Conservation (phyloP, 1,139 yeast genomes). For the Hemisphaericaspora subhashii region DNA sequence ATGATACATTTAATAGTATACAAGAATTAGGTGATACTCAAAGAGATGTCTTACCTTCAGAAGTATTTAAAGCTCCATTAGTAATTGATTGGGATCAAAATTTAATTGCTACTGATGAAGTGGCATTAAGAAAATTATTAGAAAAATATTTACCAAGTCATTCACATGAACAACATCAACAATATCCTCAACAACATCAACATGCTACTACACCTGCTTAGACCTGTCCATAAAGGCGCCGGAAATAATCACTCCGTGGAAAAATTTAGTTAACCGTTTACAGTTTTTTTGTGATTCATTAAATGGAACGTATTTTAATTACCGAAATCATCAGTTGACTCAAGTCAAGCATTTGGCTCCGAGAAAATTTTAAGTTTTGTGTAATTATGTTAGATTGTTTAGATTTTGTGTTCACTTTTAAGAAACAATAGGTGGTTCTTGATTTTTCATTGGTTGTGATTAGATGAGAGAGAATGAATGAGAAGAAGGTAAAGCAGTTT, state of each 20-base stretch:
- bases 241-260: neutral
- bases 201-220: neutral
- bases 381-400: too few relatives aligned
- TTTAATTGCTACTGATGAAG: constrained; percentile 42
- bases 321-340: too few relatives aligned
- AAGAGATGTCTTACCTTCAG: constrained; percentile 31
- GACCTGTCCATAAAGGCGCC: neutral
- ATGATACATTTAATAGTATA: constrained; percentile 38
- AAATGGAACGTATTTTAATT: too few relatives aligned
- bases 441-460: too few relatives aligned
- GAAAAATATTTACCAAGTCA: constrained; percentile 23
- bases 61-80: constrained; percentile 44
- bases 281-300: neutral
- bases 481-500: too few relatives aligned
- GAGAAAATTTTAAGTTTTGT: too few relatives aligned
- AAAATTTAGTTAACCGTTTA: neutral
- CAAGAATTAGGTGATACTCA: constrained; percentile 19
- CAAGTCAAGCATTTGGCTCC: too few relatives aligned
- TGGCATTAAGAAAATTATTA: constrained; percentile 32
- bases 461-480: too few relatives aligned
- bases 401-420: too few relatives aligned
- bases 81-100: constrained; percentile 52
- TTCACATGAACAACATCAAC: neutral
- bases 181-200: neutral
- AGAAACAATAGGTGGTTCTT: too few relatives aligned